phyloP scores from a whole-genome alignment of 2,329 filamentous ascomycete genomes.

The Monilinia fructicola region DNA sequence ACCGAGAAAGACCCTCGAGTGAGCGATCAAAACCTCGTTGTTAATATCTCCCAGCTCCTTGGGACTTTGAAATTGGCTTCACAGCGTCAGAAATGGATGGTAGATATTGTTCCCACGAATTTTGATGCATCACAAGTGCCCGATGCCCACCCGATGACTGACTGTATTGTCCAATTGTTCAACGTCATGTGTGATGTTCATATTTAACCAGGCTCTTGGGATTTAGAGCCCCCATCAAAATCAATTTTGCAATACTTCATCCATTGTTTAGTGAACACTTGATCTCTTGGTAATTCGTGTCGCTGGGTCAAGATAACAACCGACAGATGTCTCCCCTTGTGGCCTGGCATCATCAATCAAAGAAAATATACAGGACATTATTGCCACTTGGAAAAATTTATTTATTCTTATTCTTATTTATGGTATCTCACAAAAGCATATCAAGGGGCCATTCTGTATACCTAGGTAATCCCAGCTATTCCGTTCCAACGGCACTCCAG shows the following conservation, averaged over 20 bases:
- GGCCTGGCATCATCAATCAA: background rate
- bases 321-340: background rate
- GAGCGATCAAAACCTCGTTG: background rate
- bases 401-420: constrained; percentile 15
- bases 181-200: background rate
- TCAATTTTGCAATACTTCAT: background rate
- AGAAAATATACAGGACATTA: background rate
- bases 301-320: background rate
- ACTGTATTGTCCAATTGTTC: too few species aligned
- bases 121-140: too few species aligned
- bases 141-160: too few species aligned
- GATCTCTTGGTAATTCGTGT: background rate
- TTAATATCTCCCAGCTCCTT: background rate
- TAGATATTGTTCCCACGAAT: background rate
- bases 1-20: background rate
- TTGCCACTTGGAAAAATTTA: constrained; percentile 4
- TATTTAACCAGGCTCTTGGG: background rate
- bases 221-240: too few species aligned
- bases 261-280: background rate
- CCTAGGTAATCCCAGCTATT: constrained; percentile 11
- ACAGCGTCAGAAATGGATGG: background rate
- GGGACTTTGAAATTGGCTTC: background rate
- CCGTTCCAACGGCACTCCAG: background rate
- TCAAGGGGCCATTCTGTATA: constrained; percentile 13
- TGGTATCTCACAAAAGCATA: constrained; percentile 19